Evolutionary conservation across 495 filamentous ascomycete species (phyloP).

Genomic region (Neurospora terricola): DNA sequence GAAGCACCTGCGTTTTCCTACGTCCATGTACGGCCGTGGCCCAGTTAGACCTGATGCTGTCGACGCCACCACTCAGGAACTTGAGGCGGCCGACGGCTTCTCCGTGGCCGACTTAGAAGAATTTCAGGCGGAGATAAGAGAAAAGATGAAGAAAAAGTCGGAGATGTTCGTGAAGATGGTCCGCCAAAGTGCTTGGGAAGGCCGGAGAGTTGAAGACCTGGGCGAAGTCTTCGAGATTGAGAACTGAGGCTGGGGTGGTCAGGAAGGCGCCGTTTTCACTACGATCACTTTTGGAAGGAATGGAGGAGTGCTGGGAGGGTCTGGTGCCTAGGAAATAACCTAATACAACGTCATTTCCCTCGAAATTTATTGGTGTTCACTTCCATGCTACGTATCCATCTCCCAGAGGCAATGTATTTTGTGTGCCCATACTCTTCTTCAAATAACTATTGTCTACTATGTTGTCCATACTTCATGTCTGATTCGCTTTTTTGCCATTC

Average conservation of each 20-base stretch:
- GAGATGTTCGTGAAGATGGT: not conserved
- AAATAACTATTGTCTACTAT: too few relatives aligned
- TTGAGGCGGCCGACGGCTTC: not conserved
- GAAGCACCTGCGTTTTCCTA: not conserved
- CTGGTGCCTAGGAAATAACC: too few relatives aligned
- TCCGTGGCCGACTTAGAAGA: not conserved
- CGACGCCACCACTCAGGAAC: not conserved
- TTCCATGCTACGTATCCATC: too few relatives aligned
- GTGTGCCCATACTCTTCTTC: too few relatives aligned
- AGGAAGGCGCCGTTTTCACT: too few relatives aligned
- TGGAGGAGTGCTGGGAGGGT: too few relatives aligned
- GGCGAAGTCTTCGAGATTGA: not conserved
- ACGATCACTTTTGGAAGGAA: too few relatives aligned
- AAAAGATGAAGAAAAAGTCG: not conserved
- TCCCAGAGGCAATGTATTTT: too few relatives aligned
- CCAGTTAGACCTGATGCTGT: not conserved
- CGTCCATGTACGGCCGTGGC: not conserved
- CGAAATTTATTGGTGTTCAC: too few relatives aligned
- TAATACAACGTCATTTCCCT: too few relatives aligned
- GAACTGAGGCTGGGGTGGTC: not conserved
- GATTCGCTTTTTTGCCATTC: rapidly evolving
- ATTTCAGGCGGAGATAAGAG: not conserved
- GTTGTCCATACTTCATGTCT: rapidly evolving
- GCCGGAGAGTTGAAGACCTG: not conserved
- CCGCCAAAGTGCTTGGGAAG: not conserved